Conservation (phyloP, 176 grass and related monocot species). For the Alopecurus myosuroides region DNA sequence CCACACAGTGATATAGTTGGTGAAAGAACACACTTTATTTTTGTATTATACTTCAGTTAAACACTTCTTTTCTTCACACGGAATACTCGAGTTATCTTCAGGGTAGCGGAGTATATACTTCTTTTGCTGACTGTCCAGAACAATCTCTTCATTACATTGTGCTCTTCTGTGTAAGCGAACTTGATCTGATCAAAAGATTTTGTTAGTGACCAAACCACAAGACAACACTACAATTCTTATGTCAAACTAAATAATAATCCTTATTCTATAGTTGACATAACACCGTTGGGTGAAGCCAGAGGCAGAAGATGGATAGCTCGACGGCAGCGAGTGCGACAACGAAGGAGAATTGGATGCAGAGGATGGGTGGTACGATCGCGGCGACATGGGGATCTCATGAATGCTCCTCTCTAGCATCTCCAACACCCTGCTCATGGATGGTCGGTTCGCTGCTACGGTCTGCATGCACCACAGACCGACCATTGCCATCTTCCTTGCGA, state of each 20-base stretch:
- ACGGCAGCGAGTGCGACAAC: neutral
- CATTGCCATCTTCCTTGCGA: conserved; percentile 50
- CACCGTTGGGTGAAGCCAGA: conserved; percentile 30
- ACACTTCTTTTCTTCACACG: too few relatives aligned
- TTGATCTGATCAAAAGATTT: conserved; percentile 9
- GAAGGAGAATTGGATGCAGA: conserved; percentile 20
- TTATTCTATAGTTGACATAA: too few relatives aligned
- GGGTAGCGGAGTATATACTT: too few relatives aligned
- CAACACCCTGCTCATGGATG: conserved; percentile 64
- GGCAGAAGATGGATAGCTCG: conserved; percentile 28
- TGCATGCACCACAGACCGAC: too few relatives aligned
- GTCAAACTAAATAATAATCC: neutral
- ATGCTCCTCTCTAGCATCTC: conserved; percentile 63
- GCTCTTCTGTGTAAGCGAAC: conserved; percentile 16
- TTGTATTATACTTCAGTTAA: too few relatives aligned
- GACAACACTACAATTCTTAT: neutral
- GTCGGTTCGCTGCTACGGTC: conserved; percentile 41
- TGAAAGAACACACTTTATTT: too few relatives aligned
- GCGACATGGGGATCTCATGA: conserved; percentile 40
- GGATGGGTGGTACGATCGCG: conserved; percentile 35
- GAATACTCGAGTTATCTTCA: too few relatives aligned
- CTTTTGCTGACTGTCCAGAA: too few relatives aligned
- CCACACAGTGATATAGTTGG: too few relatives aligned
- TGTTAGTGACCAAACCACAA: too few relatives aligned
- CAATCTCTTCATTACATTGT: neutral